Evolutionary conservation across 169 alveolate species (phyloP), one percentile per base, ranked within the genome.

Genomic region (Plasmodium relictum): DNA sequence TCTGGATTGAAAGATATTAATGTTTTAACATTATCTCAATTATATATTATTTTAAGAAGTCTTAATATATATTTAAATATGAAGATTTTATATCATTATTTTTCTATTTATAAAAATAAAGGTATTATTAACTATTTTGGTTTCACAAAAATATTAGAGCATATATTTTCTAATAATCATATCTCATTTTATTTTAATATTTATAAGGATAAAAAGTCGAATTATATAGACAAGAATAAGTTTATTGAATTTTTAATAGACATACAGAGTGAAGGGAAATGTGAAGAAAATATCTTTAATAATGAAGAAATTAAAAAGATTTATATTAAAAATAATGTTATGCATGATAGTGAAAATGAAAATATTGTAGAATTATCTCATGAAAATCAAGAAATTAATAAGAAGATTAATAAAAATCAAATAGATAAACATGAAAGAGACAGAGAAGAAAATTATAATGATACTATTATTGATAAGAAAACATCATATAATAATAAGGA

Each of bases 61-160:
- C 74, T 86, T 24, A 86, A 86, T 44, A 86, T 86, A 26, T 86
- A 86, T 86, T 41, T 86, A 63, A 86, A 86, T 52, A 86, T 86
- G 92, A 70, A 86, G 56, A 70, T 86, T 8, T 59, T 86, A 62
- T 86, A 86, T 61, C 92, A 86, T 72, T 86, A 86, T 52, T 86
- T 86, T 86, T 86, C 92, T 4, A 69, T 86, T 16, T 86, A 86
- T 86, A 86, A 86, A 66, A 69, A 86, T 86, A 86, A 86, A 86
- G 88, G 88, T 1, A 72, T 58, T 22, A 74, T 86, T 42, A 86
- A 86, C 54, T 86, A 86, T 50, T 45, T 59, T n/a, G 92, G 92
- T 4, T 86, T 86, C 71, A 86, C 92, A 5, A 86, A 86, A 86
- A 86, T 86, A 31, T 54, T 86, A 52, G 92, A 86, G 50, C 92